Conservation (phyloP, 345 rosid species). For the Gossypium sturtianum region DNA sequence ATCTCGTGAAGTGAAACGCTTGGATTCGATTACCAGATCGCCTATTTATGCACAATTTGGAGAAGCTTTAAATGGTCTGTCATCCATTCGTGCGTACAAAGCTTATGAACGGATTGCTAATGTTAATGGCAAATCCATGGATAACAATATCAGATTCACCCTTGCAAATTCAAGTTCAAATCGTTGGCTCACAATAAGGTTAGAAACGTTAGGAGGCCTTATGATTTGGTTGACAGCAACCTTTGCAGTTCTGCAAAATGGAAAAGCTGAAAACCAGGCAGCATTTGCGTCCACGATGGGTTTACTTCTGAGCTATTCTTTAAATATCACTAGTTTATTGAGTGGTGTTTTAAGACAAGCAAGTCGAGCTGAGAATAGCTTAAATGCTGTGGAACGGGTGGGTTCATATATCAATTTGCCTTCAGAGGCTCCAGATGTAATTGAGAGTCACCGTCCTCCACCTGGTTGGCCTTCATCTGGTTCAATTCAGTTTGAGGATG, state of each 20-base stretch:
- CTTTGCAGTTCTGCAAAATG: slow-evolving; percentile 74
- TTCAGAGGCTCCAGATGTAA: slow-evolving; percentile 72
- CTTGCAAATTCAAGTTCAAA: slow-evolving; percentile 73
- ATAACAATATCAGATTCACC: slow-evolving; percentile 83
- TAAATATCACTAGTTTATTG: slow-evolving; percentile 70
- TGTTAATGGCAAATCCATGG: slow-evolving; percentile 80
- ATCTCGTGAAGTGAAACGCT: slow-evolving; percentile 85
- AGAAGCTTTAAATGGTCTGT: slow-evolving; percentile 88
- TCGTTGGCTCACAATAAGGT: slow-evolving; percentile 82
- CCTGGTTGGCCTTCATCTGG: slow-evolving; percentile 87
- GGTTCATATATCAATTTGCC: slow-evolving; percentile 82
- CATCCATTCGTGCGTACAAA: slow-evolving; percentile 85
- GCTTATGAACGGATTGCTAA: slow-evolving; percentile 79
- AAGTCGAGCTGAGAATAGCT: slow-evolving; percentile 89
- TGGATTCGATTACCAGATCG: slow-evolving; percentile 85
- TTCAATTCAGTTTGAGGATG: slow-evolving; percentile 68
- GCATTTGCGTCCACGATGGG: slow-evolving; percentile 88
- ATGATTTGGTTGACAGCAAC: slow-evolving; percentile 95
- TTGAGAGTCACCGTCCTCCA: slow-evolving; percentile 65
- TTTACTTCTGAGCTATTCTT: slow-evolving; percentile 81
- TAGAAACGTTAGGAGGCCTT: slow-evolving; percentile 82
- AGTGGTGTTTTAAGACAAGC: slow-evolving; percentile 83
- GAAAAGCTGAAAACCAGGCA: slow-evolving; percentile 54
- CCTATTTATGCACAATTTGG: slow-evolving; percentile 95
- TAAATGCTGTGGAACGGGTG: slow-evolving; percentile 89